Base-by-base conservation (phyloP, 2,329 filamentous ascomycete species). In the Xylaria sp. region DNA sequence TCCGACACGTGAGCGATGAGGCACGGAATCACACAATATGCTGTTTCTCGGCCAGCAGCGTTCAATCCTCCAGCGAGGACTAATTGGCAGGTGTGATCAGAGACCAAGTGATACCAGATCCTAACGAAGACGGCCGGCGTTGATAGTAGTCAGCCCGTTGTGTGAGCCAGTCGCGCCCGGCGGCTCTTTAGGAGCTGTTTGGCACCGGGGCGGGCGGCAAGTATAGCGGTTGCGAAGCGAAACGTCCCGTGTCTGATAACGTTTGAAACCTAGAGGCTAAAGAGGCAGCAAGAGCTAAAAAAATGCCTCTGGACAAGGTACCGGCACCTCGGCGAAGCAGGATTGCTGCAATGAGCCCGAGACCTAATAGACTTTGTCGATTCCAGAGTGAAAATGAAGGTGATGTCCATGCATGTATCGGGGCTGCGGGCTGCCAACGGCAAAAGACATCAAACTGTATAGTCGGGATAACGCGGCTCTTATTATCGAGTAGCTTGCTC, bases 321-420 rank as follows among this genome's bases (percentile, higher is more conserved):
- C 30, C 39, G 51, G 36, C 32, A 39, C 45, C 56, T 70, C 48
- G 36, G 34, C 48, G 30, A 65, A 57, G 32, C 50, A 47, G 45
- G 21, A 59, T 61, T 57, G n/a, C 45, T 58, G 61, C 51, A 62
- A 67, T 51, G 19, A 45, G 47, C 9, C 70, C 32, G 50, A 64
- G 34, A 50, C 65, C 55, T 39, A 60, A 56, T 61, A 36, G 36
- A 55, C 27, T 54, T 65, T 67, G 62, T 32, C 47, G 65, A 56
- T 61, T 56, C 34, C 12, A 39, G 3, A 58, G 19, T 45, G 19
- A 45, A 7, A 63, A 59, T n/a, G 54, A 48, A 17, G 51, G 27
- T 30, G 36, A 47, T 55, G 69, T 68, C 64, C 68, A 70, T 64
- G 61, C 68, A 70, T 64, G 61, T 67, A 69, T 70, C 62, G 48